Evolutionary conservation across 148 eudicot species (phyloP).

Genomic region (Cornus florida): DNA sequence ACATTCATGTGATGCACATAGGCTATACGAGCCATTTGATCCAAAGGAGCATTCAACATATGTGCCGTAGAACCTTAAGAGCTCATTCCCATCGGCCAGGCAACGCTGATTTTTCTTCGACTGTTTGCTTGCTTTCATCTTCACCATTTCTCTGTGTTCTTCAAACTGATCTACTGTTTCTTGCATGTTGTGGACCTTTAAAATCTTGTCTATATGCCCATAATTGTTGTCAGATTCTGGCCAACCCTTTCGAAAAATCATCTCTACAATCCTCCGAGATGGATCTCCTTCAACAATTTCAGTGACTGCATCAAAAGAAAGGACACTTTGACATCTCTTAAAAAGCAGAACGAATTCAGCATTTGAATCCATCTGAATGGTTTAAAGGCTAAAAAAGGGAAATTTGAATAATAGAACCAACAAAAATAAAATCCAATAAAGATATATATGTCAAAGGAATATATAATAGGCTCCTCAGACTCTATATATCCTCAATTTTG

Average conservation of each 20-base stretch:
- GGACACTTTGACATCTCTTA: too few species aligned
- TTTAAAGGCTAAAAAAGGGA: not conserved
- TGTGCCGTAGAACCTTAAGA: conserved; percentile 70
- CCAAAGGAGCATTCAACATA: conserved; percentile 63
- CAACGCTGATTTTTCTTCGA: conserved; percentile 64
- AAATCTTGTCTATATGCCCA: conserved; percentile 39
- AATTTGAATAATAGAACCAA: not conserved
- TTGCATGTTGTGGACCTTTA: conserved; percentile 75
- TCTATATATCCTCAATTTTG: too few species aligned
- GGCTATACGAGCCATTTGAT: conserved; percentile 41
- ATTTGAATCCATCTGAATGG: too few species aligned
- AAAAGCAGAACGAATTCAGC: too few species aligned
- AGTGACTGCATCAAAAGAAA: conserved; percentile 38
- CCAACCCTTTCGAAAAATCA: conserved; percentile 56
- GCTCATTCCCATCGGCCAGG: conserved; percentile 82
- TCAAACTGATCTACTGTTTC: conserved; percentile 58
- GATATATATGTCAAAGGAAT: too few species aligned
- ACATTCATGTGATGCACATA: conserved; percentile 53
- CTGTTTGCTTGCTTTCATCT: conserved; percentile 54
- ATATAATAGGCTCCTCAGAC: too few species aligned
- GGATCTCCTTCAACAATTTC: conserved; percentile 67
- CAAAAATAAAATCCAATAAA: too few species aligned
- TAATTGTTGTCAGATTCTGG: conserved; percentile 17
- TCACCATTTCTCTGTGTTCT: conserved; percentile 71
- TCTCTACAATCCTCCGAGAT: conserved; percentile 60